These are phyloP conservation scores for Hansenula sp. DNA, from an alignment of 1,139 yeast genomes.

Conservation along the genomic window DNA sequence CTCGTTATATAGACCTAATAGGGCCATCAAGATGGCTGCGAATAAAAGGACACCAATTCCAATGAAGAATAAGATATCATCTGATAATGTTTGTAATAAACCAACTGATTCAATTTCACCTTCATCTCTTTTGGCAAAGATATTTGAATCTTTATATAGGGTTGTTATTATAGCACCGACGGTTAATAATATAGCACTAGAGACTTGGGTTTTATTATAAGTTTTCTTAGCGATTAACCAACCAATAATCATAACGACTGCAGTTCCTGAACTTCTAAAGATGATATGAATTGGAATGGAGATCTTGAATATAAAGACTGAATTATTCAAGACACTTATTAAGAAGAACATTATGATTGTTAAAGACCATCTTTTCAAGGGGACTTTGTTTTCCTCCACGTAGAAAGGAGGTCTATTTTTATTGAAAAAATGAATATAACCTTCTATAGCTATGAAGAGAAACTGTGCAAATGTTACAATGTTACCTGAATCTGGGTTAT, in stretches of 20 bases:
- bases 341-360: conserved; percentile 49
- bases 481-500: conserved; percentile 39
- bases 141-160: conserved; percentile 24
- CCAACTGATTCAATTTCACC: background rate
- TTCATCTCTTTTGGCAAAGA: conserved; percentile 17
- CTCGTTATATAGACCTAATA: conserved; percentile 57
- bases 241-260: conserved; percentile 59
- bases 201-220: conserved; percentile 43
- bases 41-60: conserved; percentile 44
- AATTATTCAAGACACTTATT: conserved; percentile 54
- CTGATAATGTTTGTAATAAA: conserved; percentile 8
- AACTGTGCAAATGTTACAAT: conserved; percentile 62
- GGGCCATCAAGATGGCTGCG: conserved; percentile 47
- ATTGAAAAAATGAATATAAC: conserved; percentile 35
- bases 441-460: conserved; percentile 45
- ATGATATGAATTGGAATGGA: conserved; percentile 69
- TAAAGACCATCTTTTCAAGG: conserved; percentile 43
- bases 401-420: conserved; percentile 19
- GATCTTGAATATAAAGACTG: conserved; percentile 53
- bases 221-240: conserved; percentile 39
- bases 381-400: conserved; percentile 38
- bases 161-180: conserved; percentile 53
- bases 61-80: conserved; percentile 25
- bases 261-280: conserved; percentile 63
- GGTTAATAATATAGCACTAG: conserved; percentile 50